Conservation (phyloP, 495 filamentous ascomycete species). For the Talaromyces adpressus region DNA sequence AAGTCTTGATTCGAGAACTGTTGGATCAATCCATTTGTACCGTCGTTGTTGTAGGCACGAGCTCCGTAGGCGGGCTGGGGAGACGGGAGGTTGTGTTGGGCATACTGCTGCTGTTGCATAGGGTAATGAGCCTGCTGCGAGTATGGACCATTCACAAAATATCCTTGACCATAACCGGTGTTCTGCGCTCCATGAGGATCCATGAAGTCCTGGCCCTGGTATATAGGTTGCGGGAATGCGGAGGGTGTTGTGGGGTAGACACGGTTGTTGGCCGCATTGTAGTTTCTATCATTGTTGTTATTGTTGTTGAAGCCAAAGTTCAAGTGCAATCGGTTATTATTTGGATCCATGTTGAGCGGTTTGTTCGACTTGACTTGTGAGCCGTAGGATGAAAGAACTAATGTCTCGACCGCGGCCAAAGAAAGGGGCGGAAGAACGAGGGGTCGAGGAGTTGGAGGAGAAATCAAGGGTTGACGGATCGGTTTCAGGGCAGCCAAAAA, state of each 20-base stretch:
- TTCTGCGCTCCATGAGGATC: conserved; percentile 36
- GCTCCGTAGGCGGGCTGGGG: conserved; percentile 44
- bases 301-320: conserved; percentile 53
- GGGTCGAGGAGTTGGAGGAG: not conserved
- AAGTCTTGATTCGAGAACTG: conserved; percentile 98
- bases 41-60: conserved; percentile 49
- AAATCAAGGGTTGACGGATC: conserved; percentile 7
- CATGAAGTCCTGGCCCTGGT: conserved; percentile 51
- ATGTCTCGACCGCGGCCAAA: not conserved
- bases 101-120: conserved; percentile 55
- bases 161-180: conserved; percentile 48
- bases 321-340: conserved; percentile 59
- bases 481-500: conserved; percentile 9
- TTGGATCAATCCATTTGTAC: conserved; percentile 76
- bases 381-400: conserved; percentile 4
- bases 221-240: conserved; percentile 89
- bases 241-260: conserved; percentile 95
- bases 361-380: not conserved
- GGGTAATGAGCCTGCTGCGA: conserved; percentile 53
- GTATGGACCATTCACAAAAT: conserved; percentile 56
- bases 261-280: conserved; percentile 61
- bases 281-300: conserved; percentile 47
- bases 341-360: conserved; percentile 40
- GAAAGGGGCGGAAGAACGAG: conserved; percentile 4
- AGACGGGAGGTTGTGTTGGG: conserved; percentile 54